These are phyloP conservation scores for Starmera pachycereana DNA, from an alignment of 805 yeast species.

Conservation along the genomic window DNA sequence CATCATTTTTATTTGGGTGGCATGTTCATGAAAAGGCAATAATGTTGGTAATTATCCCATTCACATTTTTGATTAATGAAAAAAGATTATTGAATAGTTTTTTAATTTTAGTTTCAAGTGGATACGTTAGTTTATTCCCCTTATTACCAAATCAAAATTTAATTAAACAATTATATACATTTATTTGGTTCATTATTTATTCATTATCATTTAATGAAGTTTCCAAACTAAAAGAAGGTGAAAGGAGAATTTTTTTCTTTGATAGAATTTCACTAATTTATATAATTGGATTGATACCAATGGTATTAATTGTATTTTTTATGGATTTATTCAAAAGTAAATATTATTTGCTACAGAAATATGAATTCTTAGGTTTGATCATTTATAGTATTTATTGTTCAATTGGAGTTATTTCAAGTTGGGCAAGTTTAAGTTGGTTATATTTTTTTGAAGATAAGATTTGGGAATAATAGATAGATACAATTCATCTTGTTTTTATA, in stretches of 20 bases:
- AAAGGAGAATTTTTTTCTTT: slow-evolving; percentile 47
- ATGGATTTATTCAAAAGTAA: slow-evolving; percentile 47
- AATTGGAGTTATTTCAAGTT: slow-evolving; percentile 72
- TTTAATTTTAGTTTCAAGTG: slow-evolving; percentile 63
- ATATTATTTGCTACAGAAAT: slow-evolving; percentile 41
- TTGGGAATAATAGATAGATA: slow-evolving; percentile 30
- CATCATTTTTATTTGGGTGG: slow-evolving; percentile 94
- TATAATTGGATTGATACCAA: slow-evolving; percentile 53
- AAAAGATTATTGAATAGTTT: slow-evolving; percentile 63
- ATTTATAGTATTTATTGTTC: slow-evolving; percentile 78
- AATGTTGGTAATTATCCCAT: slow-evolving; percentile 81
- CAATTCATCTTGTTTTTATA: slow-evolving; percentile 4
- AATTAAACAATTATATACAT: slow-evolving; percentile 65
- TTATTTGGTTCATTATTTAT: slow-evolving; percentile 77
- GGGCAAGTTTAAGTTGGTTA: slow-evolving; percentile 85
- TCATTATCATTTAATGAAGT: slow-evolving; percentile 65
- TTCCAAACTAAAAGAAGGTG: slow-evolving; percentile 29
- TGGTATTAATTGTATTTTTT: slow-evolving; percentile 38
- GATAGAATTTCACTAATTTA: slow-evolving; percentile 65
- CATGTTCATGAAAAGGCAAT: slow-evolving; percentile 98
- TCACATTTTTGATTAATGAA: slow-evolving; percentile 65
- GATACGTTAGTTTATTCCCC: slow-evolving; percentile 84
- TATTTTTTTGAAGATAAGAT: slow-evolving; percentile 74
- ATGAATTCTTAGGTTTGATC: slow-evolving; percentile 75
- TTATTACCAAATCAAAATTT: slow-evolving; percentile 72